phyloP scores from a whole-genome alignment of 1,284 basidiomycete genomes.

The Papiliotrema flavescens region DNA sequence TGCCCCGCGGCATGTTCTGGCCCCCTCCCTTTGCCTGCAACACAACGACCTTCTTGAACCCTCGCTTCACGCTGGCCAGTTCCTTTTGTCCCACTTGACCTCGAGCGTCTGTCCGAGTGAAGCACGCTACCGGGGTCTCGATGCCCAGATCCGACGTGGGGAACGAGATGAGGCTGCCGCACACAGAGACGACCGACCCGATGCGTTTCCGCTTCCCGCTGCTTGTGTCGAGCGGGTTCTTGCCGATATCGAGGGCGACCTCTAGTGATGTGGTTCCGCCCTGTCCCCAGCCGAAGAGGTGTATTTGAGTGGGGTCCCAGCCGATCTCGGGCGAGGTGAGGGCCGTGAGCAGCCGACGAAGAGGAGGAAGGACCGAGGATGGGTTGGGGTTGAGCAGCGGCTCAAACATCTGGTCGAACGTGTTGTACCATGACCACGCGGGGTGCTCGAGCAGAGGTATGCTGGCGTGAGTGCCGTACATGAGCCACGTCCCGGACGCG shows the following conservation, averaged over 20 bases:
- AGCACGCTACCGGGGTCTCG: constrained; percentile 59
- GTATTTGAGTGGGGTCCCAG: constrained; percentile 67
- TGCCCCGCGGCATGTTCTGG: constrained; percentile 69
- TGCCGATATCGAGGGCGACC: constrained; percentile 51
- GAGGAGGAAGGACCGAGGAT: constrained; percentile 54
- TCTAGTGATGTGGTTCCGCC: constrained; percentile 78
- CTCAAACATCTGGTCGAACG: constrained; percentile 75
- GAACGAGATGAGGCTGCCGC: constrained; percentile 69
- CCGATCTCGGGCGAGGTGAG: constrained; percentile 53
- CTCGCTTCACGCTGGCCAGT: constrained; percentile 58
- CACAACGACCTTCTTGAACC: constrained; percentile 56
- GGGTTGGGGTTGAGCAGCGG: constrained; percentile 67
- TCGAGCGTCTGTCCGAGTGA: constrained; percentile 54
- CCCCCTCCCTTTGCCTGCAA: constrained; percentile 42
- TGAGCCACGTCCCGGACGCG: not conserved
- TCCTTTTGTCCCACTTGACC: constrained; percentile 46
- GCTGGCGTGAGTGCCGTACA: constrained; percentile 43
- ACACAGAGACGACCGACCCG: constrained; percentile 66
- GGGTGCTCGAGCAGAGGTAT: constrained; percentile 73
- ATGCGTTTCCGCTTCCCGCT: not conserved
- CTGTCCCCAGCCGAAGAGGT: constrained; percentile 86
- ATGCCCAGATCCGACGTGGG: constrained; percentile 60
- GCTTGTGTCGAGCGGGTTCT: constrained; percentile 3
- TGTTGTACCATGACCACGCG: constrained; percentile 82
- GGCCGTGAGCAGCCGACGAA: constrained; percentile 58